A percentile compares a stretch with the other conserved stretches of the same genome.
Evolutionary conservation across 805 yeast species (phyloP).

Genomic region (Candida maesae): DNA sequence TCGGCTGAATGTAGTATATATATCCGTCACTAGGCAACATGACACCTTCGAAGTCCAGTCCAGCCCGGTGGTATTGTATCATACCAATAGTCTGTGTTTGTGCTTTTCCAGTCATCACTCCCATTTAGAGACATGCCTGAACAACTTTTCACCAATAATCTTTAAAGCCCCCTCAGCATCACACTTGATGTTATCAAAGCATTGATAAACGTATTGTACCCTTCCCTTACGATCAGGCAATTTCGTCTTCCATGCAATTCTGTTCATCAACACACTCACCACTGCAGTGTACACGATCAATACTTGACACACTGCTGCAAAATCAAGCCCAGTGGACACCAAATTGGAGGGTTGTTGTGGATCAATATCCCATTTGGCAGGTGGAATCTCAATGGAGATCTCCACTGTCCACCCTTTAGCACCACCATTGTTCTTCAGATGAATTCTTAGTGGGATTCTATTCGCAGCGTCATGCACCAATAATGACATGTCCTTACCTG

Average conservation of each 20-base stretch:
- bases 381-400: not conserved
- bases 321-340: not conserved
- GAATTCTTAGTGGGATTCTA: not conserved
- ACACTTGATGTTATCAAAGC: not conserved
- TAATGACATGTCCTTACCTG: slow-evolving; percentile 1
- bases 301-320: slow-evolving; percentile 1
- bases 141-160: slow-evolving; percentile 1
- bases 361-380: too few species aligned
- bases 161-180: not conserved
- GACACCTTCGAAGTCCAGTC: too few species aligned
- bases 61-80: too few species aligned
- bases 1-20: too few species aligned
- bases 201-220: not conserved
- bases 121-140: slow-evolving; percentile 2
- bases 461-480: not conserved
- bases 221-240: not conserved
- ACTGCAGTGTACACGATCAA: slow-evolving; percentile 1
- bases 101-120: too few species aligned
- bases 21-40: too few species aligned
- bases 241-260: not conserved
- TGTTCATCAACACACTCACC: not conserved
- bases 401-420: slow-evolving; percentile 1
- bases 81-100: too few species aligned
- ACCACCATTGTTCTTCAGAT: not conserved
- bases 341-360: not conserved